Evolutionary conservation across 179 eudicot species (phyloP), one percentile per base, ranked within the genome.

Genomic region (Nepenthes alata): DNA sequence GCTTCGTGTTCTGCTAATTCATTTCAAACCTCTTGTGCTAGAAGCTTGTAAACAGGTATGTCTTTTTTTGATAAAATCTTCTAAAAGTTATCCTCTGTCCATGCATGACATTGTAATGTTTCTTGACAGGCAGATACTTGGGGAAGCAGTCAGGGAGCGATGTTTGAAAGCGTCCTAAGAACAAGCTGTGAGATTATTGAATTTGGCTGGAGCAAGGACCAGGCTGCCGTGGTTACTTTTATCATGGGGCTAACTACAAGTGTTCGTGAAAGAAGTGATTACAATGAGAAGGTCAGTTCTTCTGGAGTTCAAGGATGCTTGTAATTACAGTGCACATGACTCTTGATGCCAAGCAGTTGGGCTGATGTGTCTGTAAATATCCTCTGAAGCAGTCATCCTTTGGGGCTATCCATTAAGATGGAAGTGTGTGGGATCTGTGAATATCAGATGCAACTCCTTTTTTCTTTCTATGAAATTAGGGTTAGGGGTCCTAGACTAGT

Each of bases 191-290:
- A 90, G 75, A 82, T 90, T 53, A 76, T 90, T 67, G 85, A 91
- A 66, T 85, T 76, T 77, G 95, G 96, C 48, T 90, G 96, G 96
- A 77, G 74, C 77, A 94, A 85, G 82, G 99, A 90, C 64, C 79
- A 88, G 67, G 72, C 85, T 55, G 88, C 95, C 25, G 83, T 94
- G 66, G 97, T 90, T 74, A 83, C 97, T 53, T 94, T 94, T 71
- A 84, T 94, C 16, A 70, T 78, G 89, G 97, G 97, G 67, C 77
- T 94, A 61, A 83, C 99, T 47, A 77, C 86, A 51, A 75, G 78
- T 75, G 77, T 94, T 67, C 94, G 97, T 68, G 97, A 85, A 64
- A 72, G 91, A 71, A 87, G 81, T 79, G 96, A 90, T 72, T 82
- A 83, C 62, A 94, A 87, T 53, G 94, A 90, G 57, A 86, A 87